phyloP scores from a whole-genome alignment of 768 basidiomycete species.

The Rhizopogon vesiculosus region DNA sequence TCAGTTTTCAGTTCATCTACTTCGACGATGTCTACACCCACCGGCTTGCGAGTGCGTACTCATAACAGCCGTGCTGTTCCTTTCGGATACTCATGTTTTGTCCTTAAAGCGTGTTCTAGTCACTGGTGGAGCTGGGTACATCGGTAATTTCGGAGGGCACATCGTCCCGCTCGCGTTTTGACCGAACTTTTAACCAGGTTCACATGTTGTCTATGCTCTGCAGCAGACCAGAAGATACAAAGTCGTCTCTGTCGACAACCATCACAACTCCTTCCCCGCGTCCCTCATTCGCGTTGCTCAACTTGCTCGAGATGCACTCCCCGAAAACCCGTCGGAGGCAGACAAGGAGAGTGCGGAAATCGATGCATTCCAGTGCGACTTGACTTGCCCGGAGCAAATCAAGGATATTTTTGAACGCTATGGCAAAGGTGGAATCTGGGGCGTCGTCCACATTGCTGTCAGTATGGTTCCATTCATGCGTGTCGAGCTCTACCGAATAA shows the following conservation, averaged over 20 bases:
- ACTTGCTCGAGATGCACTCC: slow-evolving; percentile 73
- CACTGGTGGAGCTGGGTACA: slow-evolving; percentile 86
- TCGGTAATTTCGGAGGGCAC: slow-evolving; percentile 46
- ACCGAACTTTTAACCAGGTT: slow-evolving; percentile 48
- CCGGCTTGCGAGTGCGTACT: slow-evolving; percentile 43
- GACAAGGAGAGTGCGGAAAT: slow-evolving; percentile 74
- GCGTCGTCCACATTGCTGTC: slow-evolving; percentile 92
- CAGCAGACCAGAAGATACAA: slow-evolving; percentile 87
- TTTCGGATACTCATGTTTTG: slow-evolving; percentile 8
- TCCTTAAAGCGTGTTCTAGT: slow-evolving; percentile 55
- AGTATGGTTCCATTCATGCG: slow-evolving; percentile 25
- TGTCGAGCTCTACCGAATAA: not conserved
- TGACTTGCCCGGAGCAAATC: slow-evolving; percentile 69
- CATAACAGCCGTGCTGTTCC: not conserved
- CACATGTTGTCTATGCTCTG: slow-evolving; percentile 86
- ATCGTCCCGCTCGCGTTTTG: slow-evolving; percentile 4
- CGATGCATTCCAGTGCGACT: slow-evolving; percentile 65
- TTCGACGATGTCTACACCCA: slow-evolving; percentile 23
- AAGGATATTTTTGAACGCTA: slow-evolving; percentile 79
- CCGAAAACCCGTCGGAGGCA: slow-evolving; percentile 54
- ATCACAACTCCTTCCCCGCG: slow-evolving; percentile 82
- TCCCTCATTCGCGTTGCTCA: slow-evolving; percentile 74
- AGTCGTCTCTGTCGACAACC: slow-evolving; percentile 93
- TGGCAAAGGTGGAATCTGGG: slow-evolving; percentile 90
- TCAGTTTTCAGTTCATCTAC: not conserved